These are phyloP conservation scores for Candida pseudofarinosa DNA, from an alignment of 805 yeast species.

Conservation along the genomic window DNA sequence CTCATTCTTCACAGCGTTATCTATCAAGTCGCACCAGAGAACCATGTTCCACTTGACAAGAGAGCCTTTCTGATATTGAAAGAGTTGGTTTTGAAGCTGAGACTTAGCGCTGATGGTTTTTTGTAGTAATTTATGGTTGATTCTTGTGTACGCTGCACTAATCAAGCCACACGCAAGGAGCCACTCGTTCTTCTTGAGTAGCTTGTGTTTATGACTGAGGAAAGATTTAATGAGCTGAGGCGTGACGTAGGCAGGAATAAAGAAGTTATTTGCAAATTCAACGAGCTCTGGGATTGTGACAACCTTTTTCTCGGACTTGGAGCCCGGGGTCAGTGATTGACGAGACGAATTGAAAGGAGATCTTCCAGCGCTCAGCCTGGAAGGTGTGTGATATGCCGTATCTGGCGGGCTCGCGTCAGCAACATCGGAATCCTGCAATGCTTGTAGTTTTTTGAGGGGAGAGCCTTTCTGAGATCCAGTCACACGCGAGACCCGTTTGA, in stretches of 20 bases:
- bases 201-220: conserved; percentile 45
- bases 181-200: conserved; percentile 59
- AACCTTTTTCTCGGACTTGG: conserved; percentile 16
- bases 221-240: conserved; percentile 48
- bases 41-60: conserved; percentile 45
- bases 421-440: conserved; percentile 14
- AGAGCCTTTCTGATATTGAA: conserved; percentile 52
- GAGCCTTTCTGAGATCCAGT: conserved; percentile 34
- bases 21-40: conserved; percentile 51
- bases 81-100: conserved; percentile 47
- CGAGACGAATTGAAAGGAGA: conserved; percentile 2
- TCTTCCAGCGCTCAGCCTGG: conserved; percentile 2
- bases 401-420: conserved; percentile 25
- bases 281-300: conserved; percentile 33
- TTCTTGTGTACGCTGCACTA: conserved; percentile 51
- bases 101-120: conserved; percentile 47
- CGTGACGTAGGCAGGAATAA: conserved; percentile 53
- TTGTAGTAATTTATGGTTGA: conserved; percentile 45
- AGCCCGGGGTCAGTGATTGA: background rate
- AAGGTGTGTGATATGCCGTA: conserved; percentile 15
- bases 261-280: conserved; percentile 58
- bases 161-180: conserved; percentile 64
- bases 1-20: conserved; percentile 50
- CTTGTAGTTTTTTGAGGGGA: conserved; percentile 34
- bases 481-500: conserved; percentile 12